These are phyloP conservation scores for Rosa hybrid DNA, from an alignment of 331 rosid species.

Conservation along the genomic window DNA sequence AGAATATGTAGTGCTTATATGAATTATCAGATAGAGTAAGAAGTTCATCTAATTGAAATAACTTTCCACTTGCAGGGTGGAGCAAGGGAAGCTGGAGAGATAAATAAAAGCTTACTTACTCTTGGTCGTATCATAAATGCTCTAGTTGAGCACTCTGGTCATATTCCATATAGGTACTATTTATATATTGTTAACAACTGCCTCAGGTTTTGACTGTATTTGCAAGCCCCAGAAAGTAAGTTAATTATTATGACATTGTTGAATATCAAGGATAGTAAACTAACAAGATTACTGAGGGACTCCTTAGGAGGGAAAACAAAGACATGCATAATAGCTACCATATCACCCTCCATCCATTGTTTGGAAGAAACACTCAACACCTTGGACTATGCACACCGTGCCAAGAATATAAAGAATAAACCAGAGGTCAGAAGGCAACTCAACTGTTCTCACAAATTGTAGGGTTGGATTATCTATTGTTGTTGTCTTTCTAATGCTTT, in stretches of 20 bases:
- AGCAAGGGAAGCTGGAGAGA: constrained; percentile 99
- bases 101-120: constrained; percentile 93
- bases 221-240: neutral
- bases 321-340: constrained; percentile 96
- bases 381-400: constrained; percentile 96
- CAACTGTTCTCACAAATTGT: neutral
- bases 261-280: constrained; percentile 87
- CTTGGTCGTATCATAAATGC: constrained; percentile 98
- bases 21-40: neutral
- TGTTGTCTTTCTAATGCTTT: constrained; percentile 24
- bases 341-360: constrained; percentile 97
- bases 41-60: constrained; percentile 18
- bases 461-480: neutral
- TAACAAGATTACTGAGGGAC: constrained; percentile 92
- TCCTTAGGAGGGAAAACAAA: constrained; percentile 99
- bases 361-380: constrained; percentile 98
- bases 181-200: neutral
- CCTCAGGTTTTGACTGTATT: neutral
- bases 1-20: neutral
- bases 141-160: constrained; percentile 98
- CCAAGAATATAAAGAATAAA: constrained; percentile 98
- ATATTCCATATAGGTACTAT: constrained; percentile 87
- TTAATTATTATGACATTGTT: constrained; percentile 20
- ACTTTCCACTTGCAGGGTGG: constrained; percentile 72
- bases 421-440: constrained; percentile 71